Evolutionary conservation across 139 green algal genomes (phyloP).

Genomic region (Zygnema circumcarinatum): DNA sequence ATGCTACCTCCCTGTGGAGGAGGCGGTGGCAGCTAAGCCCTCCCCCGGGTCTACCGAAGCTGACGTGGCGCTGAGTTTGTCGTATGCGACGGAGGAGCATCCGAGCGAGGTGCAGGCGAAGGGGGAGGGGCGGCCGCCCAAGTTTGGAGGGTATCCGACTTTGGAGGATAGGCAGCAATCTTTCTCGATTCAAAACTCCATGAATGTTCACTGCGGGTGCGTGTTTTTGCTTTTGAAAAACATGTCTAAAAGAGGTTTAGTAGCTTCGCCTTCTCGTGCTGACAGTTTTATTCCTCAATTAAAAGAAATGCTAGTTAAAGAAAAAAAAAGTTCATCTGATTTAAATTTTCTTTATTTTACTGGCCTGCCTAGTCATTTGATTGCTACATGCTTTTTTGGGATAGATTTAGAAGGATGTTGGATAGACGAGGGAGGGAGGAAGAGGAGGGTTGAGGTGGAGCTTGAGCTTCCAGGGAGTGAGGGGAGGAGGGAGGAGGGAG

Average conservation of each 20-base stretch:
- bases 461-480: too few relatives aligned
- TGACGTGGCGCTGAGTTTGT: slow-evolving; percentile 2
- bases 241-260: not conserved
- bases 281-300: not conserved
- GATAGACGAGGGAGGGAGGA: too few relatives aligned
- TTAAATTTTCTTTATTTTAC: too few relatives aligned
- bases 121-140: not conserved
- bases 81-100: slow-evolving; percentile 16
- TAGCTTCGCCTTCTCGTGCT: not conserved
- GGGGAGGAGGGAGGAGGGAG: too few relatives aligned
- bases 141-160: slow-evolving; percentile 37
- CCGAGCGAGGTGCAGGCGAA: slow-evolving; percentile 4
- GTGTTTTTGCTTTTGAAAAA: slow-evolving; percentile 1
- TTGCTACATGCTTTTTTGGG: too few relatives aligned
- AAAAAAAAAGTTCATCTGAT: too few relatives aligned
- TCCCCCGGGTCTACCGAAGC: not conserved
- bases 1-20: slow-evolving; percentile 32
- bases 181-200: slow-evolving; percentile 25
- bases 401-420: too few relatives aligned
- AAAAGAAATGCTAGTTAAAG: not conserved
- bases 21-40: not conserved
- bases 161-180: slow-evolving; percentile 24
- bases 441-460: too few relatives aligned
- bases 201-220: slow-evolving; percentile 51
- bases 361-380: too few relatives aligned